phyloP scores from a whole-genome alignment of 139 green algal species.

The Chloropicon primus region DNA sequence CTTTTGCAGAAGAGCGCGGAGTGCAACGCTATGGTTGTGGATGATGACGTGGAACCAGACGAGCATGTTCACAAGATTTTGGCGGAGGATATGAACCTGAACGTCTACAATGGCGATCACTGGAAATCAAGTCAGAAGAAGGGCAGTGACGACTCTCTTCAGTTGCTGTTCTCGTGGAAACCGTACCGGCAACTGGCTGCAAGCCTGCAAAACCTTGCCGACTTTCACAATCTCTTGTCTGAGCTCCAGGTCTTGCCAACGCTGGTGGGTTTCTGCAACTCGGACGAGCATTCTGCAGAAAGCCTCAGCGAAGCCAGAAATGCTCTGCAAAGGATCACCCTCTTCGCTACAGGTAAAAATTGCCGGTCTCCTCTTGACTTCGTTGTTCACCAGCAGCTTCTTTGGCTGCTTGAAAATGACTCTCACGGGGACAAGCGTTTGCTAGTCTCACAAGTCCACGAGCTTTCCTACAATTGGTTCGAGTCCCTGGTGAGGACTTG shows the following conservation, averaged over 20 bases:
- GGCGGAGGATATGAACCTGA: not conserved
- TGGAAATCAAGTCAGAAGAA: not conserved
- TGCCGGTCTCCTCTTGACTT: constrained; percentile 19
- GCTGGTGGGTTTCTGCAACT: not conserved
- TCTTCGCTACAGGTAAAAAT: not conserved
- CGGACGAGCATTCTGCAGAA: not conserved
- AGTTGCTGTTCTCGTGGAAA: not conserved
- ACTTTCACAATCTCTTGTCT: not conserved
- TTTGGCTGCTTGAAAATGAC: constrained; percentile 48
- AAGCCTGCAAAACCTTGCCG: not conserved
- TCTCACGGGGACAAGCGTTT: not conserved
- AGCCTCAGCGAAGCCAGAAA: not conserved
- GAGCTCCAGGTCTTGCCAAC: not conserved
- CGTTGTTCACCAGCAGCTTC: constrained; percentile 45
- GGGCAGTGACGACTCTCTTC: not conserved
- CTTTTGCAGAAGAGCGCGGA: not conserved
- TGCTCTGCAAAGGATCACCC: not conserved
- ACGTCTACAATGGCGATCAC: not conserved
- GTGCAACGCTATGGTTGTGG: not conserved
- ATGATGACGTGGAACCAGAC: not conserved
- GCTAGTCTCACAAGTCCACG: constrained; percentile 39
- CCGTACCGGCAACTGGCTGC: not conserved
- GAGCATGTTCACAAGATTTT: not conserved
- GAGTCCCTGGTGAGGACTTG: not conserved
- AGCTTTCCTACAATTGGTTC: constrained; percentile 66